These are phyloP conservation scores for Aspergillus luchuensis DNA, from an alignment of 2,329 filamentous ascomycete species.

Conservation along the genomic window DNA sequence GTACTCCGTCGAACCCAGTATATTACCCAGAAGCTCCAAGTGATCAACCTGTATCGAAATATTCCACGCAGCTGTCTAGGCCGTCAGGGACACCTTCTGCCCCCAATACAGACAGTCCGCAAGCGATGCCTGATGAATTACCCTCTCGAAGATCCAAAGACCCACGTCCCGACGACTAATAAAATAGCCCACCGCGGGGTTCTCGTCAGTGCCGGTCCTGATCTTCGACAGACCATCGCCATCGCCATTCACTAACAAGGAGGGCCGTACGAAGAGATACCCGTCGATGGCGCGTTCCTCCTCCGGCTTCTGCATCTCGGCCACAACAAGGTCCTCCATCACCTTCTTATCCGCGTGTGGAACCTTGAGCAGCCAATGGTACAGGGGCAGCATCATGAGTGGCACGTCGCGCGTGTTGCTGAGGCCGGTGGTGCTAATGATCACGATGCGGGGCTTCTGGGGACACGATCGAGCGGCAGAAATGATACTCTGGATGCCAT, in stretches of 20 bases:
- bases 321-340: slow-evolving; percentile 34
- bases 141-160: neutral
- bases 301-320: slow-evolving; percentile 22
- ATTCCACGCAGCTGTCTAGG: neutral
- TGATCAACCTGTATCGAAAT: no score
- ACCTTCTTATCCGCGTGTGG: slow-evolving; percentile 42
- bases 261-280: slow-evolving; percentile 36
- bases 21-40: no score
- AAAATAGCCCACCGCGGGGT: neutral
- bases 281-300: slow-evolving; percentile 17
- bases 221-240: slow-evolving; percentile 20
- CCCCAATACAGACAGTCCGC: neutral
- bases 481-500: slow-evolving; percentile 32
- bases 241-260: slow-evolving; percentile 36
- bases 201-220: neutral
- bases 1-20: no score
- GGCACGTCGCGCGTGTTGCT: slow-evolving; percentile 36
- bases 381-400: slow-evolving; percentile 34
- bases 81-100: neutral
- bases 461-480: slow-evolving; percentile 15
- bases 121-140: neutral
- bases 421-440: slow-evolving; percentile 40
- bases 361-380: slow-evolving; percentile 33
- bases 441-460: slow-evolving; percentile 30
- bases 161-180: slow-evolving; percentile 1